Percentiles rank a stretch among this genome's conserved stretches.
Conservation (phyloP, 2,329 filamentous ascomycete genomes). For the Helicocarpus griseus region DNA sequence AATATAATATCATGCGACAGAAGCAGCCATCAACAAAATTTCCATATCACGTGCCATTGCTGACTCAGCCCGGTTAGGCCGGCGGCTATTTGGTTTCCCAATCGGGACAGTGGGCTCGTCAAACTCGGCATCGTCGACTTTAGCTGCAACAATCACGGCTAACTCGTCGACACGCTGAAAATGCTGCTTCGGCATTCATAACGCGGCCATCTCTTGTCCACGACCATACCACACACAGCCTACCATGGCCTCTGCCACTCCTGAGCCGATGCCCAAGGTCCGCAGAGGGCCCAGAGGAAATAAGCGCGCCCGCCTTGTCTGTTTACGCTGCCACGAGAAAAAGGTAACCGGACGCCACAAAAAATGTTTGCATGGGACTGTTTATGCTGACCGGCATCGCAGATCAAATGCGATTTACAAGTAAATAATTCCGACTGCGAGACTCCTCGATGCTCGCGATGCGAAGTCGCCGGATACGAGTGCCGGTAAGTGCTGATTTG, state of each 20-base stretch:
- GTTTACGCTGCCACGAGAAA: conserved; percentile 5
- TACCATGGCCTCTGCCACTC: neutral
- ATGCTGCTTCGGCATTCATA: conserved; percentile 2
- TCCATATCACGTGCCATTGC: neutral
- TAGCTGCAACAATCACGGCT: neutral
- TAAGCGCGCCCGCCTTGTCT: conserved; percentile 3
- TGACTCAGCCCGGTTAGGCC: neutral
- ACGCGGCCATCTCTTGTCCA: neutral
- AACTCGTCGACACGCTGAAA: neutral
- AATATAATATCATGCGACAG: neutral
- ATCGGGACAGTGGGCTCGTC: conserved; percentile 1
- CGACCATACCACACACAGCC: too few species aligned
- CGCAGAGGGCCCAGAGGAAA: conserved; percentile 4
- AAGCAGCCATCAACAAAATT: too few species aligned
- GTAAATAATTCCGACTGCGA: conserved; percentile 2
- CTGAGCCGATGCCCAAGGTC: neutral
- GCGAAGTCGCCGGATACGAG: conserved; percentile 3
- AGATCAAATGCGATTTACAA: conserved; percentile 8
- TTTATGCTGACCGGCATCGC: neutral
- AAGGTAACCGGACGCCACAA: conserved; percentile 2
- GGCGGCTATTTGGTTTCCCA: neutral
- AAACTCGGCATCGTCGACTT: neutral
- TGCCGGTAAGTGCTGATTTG: conserved; percentile 5
- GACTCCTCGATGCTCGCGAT: conserved; percentile 1
- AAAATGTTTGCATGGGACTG: neutral